phyloP scores from a whole-genome alignment of 1,284 basidiomycete species.

The Lentinus polychrous region DNA sequence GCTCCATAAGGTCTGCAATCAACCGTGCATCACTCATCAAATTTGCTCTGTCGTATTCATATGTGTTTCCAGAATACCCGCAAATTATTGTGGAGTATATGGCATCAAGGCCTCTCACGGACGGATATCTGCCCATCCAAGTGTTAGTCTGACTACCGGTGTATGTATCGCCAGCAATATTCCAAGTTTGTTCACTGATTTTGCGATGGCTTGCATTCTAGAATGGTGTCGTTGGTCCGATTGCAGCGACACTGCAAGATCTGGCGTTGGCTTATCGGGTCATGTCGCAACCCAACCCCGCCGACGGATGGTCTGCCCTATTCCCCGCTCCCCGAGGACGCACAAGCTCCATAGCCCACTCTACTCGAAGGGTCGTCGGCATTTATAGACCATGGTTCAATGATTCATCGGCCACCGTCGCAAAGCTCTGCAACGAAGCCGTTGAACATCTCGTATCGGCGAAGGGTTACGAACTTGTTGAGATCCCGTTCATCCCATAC shows the following conservation, averaged over 20 bases:
- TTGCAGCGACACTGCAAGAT: constrained; percentile 1
- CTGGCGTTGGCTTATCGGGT: constrained; percentile 4
- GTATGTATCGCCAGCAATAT: not conserved
- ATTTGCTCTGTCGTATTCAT: not conserved
- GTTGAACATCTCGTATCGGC: not conserved
- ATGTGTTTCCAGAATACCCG: not conserved
- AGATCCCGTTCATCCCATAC: constrained; percentile 2
- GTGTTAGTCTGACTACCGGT: not conserved
- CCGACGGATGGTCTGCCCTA: not conserved
- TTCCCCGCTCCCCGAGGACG: not conserved
- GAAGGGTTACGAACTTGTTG: constrained; percentile 2
- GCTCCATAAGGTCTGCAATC: constrained; percentile 2
- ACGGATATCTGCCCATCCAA: constrained; percentile 3
- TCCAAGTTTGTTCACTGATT: not conserved
- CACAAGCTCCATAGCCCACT: not conserved
- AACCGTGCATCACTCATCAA: not conserved
- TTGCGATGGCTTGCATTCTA: not conserved
- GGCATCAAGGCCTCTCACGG: constrained; percentile 7
- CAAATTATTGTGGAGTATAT: constrained; percentile 6
- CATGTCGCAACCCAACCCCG: constrained; percentile 1
- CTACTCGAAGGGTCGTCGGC: not conserved
- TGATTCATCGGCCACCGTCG: not conserved
- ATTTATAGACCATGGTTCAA: constrained; percentile 4
- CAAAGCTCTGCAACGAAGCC: not conserved
- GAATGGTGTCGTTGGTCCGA: constrained; percentile 6